These are phyloP conservation scores for Durusdinium trenchii DNA, from an alignment of 73 alveolate species.

Conservation along the genomic window DNA sequence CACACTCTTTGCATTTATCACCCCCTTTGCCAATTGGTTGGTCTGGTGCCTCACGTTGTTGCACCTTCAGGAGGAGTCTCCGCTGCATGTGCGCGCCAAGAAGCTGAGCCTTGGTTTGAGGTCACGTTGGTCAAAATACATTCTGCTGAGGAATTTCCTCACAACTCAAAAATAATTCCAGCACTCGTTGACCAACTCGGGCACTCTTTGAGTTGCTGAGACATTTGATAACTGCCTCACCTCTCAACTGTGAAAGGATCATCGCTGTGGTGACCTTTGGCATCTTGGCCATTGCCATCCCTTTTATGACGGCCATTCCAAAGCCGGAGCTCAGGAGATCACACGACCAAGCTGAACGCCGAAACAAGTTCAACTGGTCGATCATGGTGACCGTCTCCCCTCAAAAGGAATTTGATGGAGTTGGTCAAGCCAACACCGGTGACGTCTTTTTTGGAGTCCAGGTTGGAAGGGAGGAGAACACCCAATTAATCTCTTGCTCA, in stretches of 20 bases:
- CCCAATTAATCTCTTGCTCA: background rate
- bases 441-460: background rate
- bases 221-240: background rate
- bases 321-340: constrained; percentile 7
- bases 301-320: constrained; percentile 45
- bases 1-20: too few relatives aligned
- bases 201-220: background rate
- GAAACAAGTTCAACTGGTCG: too few relatives aligned
- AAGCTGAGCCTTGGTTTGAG: background rate
- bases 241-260: constrained; percentile 29
- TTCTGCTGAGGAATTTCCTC: too few relatives aligned
- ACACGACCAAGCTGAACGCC: too few relatives aligned
- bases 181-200: too few relatives aligned
- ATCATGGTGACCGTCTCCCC: too few relatives aligned
- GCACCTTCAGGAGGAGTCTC: constrained; percentile 9
- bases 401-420: too few relatives aligned
- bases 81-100: background rate
- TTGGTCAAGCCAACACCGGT: background rate
- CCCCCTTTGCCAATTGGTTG: too few relatives aligned
- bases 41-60: background rate
- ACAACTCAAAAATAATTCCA: too few relatives aligned
- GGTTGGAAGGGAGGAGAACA: background rate
- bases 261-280: constrained; percentile 69
- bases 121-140: too few relatives aligned
- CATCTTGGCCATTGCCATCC: constrained; percentile 62